Conservation (phyloP, 495 filamentous ascomycete species). For the Aspergillus cavernicola region DNA sequence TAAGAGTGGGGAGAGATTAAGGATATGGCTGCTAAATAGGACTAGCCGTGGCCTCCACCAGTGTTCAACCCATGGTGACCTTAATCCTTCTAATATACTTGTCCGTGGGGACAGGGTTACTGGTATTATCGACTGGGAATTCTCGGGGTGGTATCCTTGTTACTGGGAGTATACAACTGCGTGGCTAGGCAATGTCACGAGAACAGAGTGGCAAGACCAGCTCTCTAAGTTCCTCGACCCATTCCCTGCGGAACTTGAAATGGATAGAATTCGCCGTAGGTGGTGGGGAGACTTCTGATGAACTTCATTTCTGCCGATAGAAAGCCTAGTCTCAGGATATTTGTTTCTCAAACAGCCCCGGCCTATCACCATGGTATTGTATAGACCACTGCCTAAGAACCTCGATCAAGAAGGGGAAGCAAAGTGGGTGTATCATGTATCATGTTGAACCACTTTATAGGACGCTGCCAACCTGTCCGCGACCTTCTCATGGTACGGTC, state of each 20-base stretch:
- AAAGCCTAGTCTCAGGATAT: too few relatives aligned
- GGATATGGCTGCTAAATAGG: neutral
- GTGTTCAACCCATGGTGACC: conserved; percentile 44
- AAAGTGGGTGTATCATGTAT: too few relatives aligned
- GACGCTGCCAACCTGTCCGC: too few relatives aligned
- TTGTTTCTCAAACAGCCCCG: too few relatives aligned
- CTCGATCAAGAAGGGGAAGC: too few relatives aligned
- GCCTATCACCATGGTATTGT: too few relatives aligned
- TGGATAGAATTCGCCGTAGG: conserved; percentile 1
- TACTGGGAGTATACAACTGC: conserved; percentile 40
- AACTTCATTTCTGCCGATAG: neutral
- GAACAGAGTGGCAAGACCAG: neutral
- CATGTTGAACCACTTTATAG: too few relatives aligned
- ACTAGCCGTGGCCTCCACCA: neutral
- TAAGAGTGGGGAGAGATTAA: neutral
- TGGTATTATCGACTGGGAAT: conserved; percentile 46
- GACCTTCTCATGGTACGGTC: conserved; percentile 15
- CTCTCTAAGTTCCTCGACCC: neutral
- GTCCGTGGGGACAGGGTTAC: conserved; percentile 31
- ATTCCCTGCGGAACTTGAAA: neutral
- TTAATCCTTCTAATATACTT: conserved; percentile 38
- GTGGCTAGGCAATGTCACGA: neutral
- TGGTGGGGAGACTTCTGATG: neutral
- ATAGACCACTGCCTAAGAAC: too few relatives aligned
- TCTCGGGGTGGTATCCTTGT: conserved; percentile 40